These are phyloP conservation scores for Camellia sinensis DNA, from an alignment of 148 eudicot species.

Conservation along the genomic window DNA sequence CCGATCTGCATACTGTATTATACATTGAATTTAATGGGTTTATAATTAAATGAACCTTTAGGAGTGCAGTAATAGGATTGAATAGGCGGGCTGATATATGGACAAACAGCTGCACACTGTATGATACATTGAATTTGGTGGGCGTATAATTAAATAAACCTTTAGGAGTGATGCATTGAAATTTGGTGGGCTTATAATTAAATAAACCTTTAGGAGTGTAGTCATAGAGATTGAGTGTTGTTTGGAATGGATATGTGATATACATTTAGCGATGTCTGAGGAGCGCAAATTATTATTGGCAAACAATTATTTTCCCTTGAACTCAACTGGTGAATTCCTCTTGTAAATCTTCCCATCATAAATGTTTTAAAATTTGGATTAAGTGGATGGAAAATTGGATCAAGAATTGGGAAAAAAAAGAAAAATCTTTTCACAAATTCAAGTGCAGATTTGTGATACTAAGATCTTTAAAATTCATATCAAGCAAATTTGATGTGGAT, in stretches of 20 bases:
- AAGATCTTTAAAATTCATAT: background rate
- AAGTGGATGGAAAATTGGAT: background rate
- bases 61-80: too few relatives aligned
- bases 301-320: background rate
- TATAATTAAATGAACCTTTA: too few relatives aligned
- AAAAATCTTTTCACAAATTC: background rate
- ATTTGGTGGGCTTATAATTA: too few relatives aligned
- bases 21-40: too few relatives aligned
- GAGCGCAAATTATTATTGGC: background rate
- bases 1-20: too few relatives aligned
- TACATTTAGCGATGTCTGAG: background rate
- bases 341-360: background rate
- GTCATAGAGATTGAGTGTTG: background rate
- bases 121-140: too few relatives aligned
- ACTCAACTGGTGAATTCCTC: background rate
- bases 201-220: background rate
- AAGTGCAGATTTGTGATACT: background rate
- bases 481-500: background rate
- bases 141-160: too few relatives aligned
- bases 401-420: background rate
- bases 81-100: too few relatives aligned
- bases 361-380: background rate
- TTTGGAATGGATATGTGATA: background rate
- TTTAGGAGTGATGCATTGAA: too few relatives aligned
- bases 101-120: too few relatives aligned